These are phyloP conservation scores for Plantago major DNA, from an alignment of 257 asterid genomes.

Conservation along the genomic window DNA sequence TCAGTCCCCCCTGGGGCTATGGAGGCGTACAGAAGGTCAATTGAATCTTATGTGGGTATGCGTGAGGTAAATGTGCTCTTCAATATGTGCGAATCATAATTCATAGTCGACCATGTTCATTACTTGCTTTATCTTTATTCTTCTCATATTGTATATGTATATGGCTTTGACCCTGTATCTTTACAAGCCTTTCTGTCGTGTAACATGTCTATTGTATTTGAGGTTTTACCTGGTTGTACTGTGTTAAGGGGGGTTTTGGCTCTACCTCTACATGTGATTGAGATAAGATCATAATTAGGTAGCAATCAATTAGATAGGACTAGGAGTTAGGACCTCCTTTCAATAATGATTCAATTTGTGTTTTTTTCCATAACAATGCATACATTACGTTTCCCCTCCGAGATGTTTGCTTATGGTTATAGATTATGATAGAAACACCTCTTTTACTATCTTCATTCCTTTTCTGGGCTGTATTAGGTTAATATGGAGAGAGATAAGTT, in stretches of 20 bases:
- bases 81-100: slow-evolving; percentile 11
- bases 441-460: too few relatives aligned
- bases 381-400: too few relatives aligned
- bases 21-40: slow-evolving; percentile 57
- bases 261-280: too few relatives aligned
- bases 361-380: too few relatives aligned
- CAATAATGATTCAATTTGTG: too few relatives aligned
- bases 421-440: too few relatives aligned
- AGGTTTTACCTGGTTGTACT: slow-evolving; percentile 1
- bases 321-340: too few relatives aligned
- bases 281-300: too few relatives aligned
- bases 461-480: too few relatives aligned
- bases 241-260: neutral
- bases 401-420: too few relatives aligned
- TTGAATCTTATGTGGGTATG: slow-evolving; percentile 54
- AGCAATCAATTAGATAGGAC: too few relatives aligned
- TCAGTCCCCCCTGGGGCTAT: slow-evolving; percentile 59
- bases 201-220: slow-evolving; percentile 1
- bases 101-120: slow-evolving; percentile 12
- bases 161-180: slow-evolving; percentile 10
- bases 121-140: slow-evolving; percentile 13
- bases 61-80: slow-evolving; percentile 53
- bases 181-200: neutral
- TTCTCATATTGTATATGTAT: neutral
- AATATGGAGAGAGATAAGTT: too few relatives aligned